These are phyloP conservation scores for Boletus eberwhitei DNA, from an alignment of 768 basidiomycete genomes.

Conservation along the genomic window DNA sequence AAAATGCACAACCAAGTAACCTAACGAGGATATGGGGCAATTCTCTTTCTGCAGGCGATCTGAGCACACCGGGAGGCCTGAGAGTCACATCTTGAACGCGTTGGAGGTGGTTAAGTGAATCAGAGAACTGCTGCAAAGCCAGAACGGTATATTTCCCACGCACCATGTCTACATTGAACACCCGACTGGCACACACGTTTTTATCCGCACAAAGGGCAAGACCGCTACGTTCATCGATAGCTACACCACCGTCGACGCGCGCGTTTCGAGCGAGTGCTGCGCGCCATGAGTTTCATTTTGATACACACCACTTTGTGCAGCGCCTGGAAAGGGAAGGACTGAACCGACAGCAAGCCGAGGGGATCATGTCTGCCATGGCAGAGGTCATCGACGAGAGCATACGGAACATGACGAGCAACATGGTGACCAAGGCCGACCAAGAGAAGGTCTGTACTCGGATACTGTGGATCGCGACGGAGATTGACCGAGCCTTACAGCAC, in stretches of 20 bases:
- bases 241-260: constrained; percentile 2
- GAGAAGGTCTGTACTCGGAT: constrained; percentile 70
- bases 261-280: constrained; percentile 30
- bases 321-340: constrained; percentile 86
- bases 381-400: constrained; percentile 98
- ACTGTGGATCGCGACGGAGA: background rate
- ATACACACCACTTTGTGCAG: constrained; percentile 93
- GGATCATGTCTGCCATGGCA: constrained; percentile 95
- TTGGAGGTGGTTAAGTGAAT: too few relatives aligned
- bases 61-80: too few relatives aligned
- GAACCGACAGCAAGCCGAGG: constrained; percentile 89
- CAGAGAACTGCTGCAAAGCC: too few relatives aligned
- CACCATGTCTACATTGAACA: constrained; percentile 15
- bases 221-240: constrained; percentile 4
- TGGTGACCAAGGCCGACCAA: constrained; percentile 95
- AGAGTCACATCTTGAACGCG: too few relatives aligned
- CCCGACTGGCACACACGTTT: constrained; percentile 4
- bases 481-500: constrained; percentile 46
- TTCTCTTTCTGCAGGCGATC: too few relatives aligned
- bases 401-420: constrained; percentile 90
- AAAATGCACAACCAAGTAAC: background rate
- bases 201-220: background rate
- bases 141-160: constrained; percentile 18
- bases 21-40: too few relatives aligned
- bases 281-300: constrained; percentile 72